phyloP scores from a whole-genome alignment of 2,329 filamentous ascomycete species.

The Aspergillus sp. region DNA sequence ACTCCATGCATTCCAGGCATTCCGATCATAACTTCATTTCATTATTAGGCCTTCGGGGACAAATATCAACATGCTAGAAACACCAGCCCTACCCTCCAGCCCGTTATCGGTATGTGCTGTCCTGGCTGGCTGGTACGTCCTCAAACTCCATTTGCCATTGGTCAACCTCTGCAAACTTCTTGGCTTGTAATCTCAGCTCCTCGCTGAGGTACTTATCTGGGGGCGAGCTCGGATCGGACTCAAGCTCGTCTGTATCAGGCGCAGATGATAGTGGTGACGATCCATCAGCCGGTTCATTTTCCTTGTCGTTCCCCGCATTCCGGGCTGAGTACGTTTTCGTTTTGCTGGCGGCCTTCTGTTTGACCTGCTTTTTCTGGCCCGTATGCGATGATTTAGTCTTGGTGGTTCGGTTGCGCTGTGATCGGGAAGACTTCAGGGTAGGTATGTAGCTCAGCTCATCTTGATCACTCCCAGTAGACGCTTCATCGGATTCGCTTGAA shows the following conservation, averaged over 20 bases:
- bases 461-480: slow-evolving; percentile 28
- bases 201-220: slow-evolving; percentile 29
- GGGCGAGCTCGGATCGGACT: slow-evolving; percentile 20
- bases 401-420: slow-evolving; percentile 16
- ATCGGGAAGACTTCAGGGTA: slow-evolving; percentile 14
- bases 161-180: slow-evolving; percentile 44
- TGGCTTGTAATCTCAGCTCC: slow-evolving; percentile 34
- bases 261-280: slow-evolving; percentile 36
- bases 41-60: neutral
- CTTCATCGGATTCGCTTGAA: slow-evolving; percentile 25
- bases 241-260: slow-evolving; percentile 28
- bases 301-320: slow-evolving; percentile 24
- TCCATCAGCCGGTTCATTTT: slow-evolving; percentile 25
- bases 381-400: slow-evolving; percentile 8
- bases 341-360: neutral
- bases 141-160: slow-evolving; percentile 46
- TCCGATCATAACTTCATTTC: neutral
- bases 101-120: too few relatives aligned
- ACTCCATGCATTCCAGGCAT: neutral
- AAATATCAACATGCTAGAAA: too few relatives aligned
- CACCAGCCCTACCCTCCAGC: too few relatives aligned
- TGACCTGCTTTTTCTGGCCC: neutral
- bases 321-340: neutral
- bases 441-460: slow-evolving; percentile 37
- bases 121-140: slow-evolving; percentile 33